Evolutionary conservation across 495 filamentous ascomycete genomes (phyloP).

Genomic region (Trichodelitschia bisporula): DNA sequence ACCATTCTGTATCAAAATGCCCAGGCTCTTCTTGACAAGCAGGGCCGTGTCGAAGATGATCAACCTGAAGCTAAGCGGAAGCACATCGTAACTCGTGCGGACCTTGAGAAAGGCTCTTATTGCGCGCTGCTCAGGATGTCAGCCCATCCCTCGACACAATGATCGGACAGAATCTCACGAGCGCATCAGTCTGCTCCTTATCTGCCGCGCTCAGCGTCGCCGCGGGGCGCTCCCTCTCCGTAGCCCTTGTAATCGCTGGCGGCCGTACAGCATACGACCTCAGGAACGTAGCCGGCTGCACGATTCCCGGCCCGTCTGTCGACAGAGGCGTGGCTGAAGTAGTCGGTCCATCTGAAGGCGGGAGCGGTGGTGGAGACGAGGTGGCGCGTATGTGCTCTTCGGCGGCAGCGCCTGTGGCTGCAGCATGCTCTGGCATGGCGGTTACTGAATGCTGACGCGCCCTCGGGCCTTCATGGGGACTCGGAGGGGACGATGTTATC

Average conservation of each 20-base stretch:
- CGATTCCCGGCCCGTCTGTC: constrained; percentile 31
- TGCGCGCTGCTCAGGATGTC: constrained; percentile 52
- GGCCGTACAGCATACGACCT: constrained; percentile 31
- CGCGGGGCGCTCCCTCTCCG: too few species aligned
- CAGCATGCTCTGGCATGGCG: too few species aligned
- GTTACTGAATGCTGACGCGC: too few species aligned
- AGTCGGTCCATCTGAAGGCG: too few species aligned
- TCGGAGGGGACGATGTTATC: too few species aligned
- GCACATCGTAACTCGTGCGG: constrained; percentile 90
- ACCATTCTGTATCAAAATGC: constrained; percentile 96
- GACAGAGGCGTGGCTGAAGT: too few species aligned
- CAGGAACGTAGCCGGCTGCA: constrained; percentile 71
- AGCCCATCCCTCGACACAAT: too few species aligned
- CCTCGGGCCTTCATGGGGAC: too few species aligned
- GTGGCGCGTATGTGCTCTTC: too few species aligned
- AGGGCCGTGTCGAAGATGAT: constrained; percentile 89
- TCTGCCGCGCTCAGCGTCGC: constrained; percentile 48
- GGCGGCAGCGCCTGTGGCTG: too few species aligned
- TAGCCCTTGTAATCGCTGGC: constrained; percentile 25
- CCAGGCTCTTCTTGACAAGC: constrained; percentile 89
- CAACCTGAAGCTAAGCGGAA: constrained; percentile 90
- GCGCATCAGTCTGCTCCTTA: constrained; percentile 72
- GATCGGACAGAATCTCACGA: constrained; percentile 43
- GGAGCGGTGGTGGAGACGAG: too few species aligned
- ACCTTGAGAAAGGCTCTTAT: constrained; percentile 94